Evolutionary conservation across 1,139 yeast genomes (phyloP).

Genomic region (Debaryomycetaceae sp.): DNA sequence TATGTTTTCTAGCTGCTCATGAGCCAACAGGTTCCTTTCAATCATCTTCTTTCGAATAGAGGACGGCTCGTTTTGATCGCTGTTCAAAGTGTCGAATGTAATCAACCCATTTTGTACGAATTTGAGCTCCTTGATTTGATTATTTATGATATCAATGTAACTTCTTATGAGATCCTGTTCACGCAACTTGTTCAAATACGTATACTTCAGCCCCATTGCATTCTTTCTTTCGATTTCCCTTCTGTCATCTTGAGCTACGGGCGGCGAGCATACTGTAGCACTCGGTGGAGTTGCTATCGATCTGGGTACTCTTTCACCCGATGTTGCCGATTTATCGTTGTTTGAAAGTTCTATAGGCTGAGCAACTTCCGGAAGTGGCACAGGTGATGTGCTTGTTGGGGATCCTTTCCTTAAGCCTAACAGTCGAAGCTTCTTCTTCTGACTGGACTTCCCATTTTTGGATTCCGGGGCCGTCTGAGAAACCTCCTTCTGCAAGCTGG

Average conservation of each 20-base stretch:
- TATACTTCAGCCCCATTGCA: conserved; percentile 24
- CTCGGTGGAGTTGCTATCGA: neutral
- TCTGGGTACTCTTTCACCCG: neutral
- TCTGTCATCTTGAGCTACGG: neutral
- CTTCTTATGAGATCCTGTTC: conserved; percentile 45
- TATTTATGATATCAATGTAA: conserved; percentile 42
- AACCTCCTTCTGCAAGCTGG: conserved; percentile 3
- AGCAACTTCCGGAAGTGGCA: neutral
- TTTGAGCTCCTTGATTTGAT: conserved; percentile 44
- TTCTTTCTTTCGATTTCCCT: conserved; percentile 10
- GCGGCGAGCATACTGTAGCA: neutral
- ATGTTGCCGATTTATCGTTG: neutral
- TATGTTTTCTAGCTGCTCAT: conserved; percentile 39
- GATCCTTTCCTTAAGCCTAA: neutral
- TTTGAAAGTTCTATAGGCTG: neutral
- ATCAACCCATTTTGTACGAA: conserved; percentile 48
- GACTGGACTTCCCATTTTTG: conserved; percentile 12
- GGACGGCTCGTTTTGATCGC: conserved; percentile 3
- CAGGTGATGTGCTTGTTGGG: neutral
- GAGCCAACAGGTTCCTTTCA: conserved; percentile 8
- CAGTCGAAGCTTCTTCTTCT: conserved; percentile 11
- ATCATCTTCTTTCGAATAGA: conserved; percentile 1
- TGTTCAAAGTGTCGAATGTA: conserved; percentile 41
- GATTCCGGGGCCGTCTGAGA: neutral
- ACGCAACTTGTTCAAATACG: conserved; percentile 37